Base-by-base conservation (phyloP, 345 rosid genomes). In the Aquilaria malaccensis region DNA sequence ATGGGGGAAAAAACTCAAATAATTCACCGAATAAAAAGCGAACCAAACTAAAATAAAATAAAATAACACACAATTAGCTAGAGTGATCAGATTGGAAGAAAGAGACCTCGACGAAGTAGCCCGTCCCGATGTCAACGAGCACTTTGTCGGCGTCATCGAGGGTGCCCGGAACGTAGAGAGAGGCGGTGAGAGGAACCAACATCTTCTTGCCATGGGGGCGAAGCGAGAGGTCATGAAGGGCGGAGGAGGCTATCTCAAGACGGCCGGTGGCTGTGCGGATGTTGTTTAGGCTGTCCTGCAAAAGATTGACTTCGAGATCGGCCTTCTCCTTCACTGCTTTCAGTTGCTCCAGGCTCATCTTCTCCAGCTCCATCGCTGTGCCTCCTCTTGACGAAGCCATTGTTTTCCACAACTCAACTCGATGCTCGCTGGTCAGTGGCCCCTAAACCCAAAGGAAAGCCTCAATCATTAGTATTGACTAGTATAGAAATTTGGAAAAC, bases 221-320 rank as follows among this genome's bases (percentile, higher is more conserved):
- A 59, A 78, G 80, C 32, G 96, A 88, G 66, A 94, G 91, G 63
- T 95, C 95, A 63, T 81, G 78, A 59, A 94, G 95, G 63, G 99
- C 86, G 60, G 70, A 60, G 73, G 93, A 77, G 53, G 96, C 96
- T 67, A 68, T 56, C 58, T 88, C 89, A 51, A 95, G 90, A 43
- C 99, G 98, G 13, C 60, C 63, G 56, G 95, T 86, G 79, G 99
- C 96, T 41, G 96, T 83, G 48, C 93, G 95, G 71, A 94, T 88
- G 87, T 91, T 94, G 78, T 88, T 88, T 62, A 94, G 95, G 66
- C 97, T 94, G 68, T 90, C 99, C 49, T 94, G 95, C 22, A 94
- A 80, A 4, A 95, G 84, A 71, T 86, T 95, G n/a, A 95, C 89
- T 72, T 91, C 97, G 2, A 86, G 72, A 83, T 88, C 97, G 0